A percentile compares a stretch with the other conserved stretches of the same genome.
These are phyloP conservation scores for Zymoseptoria pseudotritici DNA, from an alignment of 2,329 filamentous ascomycete species.

Conservation along the genomic window DNA sequence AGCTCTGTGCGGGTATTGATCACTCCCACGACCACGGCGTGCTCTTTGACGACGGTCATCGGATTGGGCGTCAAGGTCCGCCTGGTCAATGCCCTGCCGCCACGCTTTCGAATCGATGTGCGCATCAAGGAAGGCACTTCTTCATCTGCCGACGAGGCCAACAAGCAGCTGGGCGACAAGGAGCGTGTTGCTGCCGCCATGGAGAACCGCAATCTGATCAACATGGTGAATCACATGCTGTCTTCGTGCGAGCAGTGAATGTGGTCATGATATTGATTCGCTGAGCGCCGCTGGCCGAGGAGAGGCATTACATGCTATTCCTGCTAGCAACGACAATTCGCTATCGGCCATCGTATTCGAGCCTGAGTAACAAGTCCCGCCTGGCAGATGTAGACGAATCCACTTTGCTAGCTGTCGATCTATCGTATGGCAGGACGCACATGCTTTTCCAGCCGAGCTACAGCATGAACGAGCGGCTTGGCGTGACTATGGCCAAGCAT, in stretches of 20 bases:
- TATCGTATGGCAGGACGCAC: not conserved
- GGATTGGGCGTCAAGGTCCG: slow-evolving; percentile 87
- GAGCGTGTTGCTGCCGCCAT: slow-evolving; percentile 90
- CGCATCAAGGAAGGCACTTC: slow-evolving; percentile 95
- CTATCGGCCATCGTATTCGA: not conserved
- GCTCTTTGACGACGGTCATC: slow-evolving; percentile 91
- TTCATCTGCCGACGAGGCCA: slow-evolving; percentile 87
- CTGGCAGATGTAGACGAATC: not conserved
- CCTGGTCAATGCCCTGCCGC: slow-evolving; percentile 81
- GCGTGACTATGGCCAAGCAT: not conserved
- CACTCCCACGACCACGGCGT: slow-evolving; percentile 95
- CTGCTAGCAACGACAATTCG: not conserved
- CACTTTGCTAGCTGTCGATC: slow-evolving; percentile 3
- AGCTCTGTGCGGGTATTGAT: slow-evolving; percentile 77
- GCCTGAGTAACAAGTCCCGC: not conserved
- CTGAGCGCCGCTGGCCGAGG: not conserved
- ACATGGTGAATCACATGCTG: slow-evolving; percentile 88
- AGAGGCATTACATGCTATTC: slow-evolving; percentile 8
- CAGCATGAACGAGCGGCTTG: not conserved
- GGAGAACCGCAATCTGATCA: slow-evolving; percentile 85
- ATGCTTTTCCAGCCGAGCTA: slow-evolving; percentile 3
- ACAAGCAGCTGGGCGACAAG: slow-evolving; percentile 94
- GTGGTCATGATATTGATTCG: not conserved
- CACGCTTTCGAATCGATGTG: slow-evolving; percentile 86
- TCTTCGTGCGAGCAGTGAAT: slow-evolving; percentile 28